These are phyloP conservation scores for Naganishia antarctica DNA, from an alignment of 768 basidiomycete species.

Conservation along the genomic window DNA sequence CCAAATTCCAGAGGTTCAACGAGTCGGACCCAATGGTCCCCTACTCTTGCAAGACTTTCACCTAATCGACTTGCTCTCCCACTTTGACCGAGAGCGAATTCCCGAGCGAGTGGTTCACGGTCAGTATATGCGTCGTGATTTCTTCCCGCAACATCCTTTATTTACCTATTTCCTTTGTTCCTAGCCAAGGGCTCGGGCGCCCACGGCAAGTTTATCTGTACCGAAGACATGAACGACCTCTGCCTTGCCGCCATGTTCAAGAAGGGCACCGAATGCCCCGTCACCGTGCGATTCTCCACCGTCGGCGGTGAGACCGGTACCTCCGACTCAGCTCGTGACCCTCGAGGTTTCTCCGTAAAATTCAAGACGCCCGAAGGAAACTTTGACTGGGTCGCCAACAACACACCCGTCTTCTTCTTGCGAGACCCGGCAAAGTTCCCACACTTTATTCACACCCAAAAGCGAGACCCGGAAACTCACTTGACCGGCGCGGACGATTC, in stretches of 20 bases:
- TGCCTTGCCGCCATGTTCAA: conserved; percentile 50
- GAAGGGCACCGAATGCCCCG: conserved; percentile 48
- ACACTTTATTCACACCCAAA: conserved; percentile 54
- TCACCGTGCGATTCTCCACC: conserved; percentile 50
- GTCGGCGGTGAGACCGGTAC: conserved; percentile 54
- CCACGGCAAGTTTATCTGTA: conserved; percentile 51
- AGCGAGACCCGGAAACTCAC: conserved; percentile 77
- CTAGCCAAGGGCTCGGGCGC: conserved; percentile 55
- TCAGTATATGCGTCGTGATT: no score
- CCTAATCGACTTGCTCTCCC: conserved; percentile 80
- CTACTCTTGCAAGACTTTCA: conserved; percentile 69
- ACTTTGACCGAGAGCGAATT: conserved; percentile 54
- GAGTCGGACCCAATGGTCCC: conserved; percentile 70
- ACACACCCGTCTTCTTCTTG: conserved; percentile 42
- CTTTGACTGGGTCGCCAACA: conserved; percentile 51
- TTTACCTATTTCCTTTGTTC: conserved; percentile 48
- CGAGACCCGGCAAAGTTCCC: conserved; percentile 50
- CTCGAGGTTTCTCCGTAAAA: conserved; percentile 53
- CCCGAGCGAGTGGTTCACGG: conserved; percentile 51
- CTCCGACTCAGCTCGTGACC: conserved; percentile 51
- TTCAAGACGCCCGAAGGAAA: conserved; percentile 52
- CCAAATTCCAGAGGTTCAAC: conserved; percentile 56
- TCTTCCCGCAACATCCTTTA: neutral
- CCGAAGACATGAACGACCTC: conserved; percentile 50
- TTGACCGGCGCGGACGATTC: conserved; percentile 65